Percentiles rank a stretch among this genome's conserved stretches.
phyloP scores from a whole-genome alignment of 139 green algal genomes.

The Trebouxia sp. region DNA sequence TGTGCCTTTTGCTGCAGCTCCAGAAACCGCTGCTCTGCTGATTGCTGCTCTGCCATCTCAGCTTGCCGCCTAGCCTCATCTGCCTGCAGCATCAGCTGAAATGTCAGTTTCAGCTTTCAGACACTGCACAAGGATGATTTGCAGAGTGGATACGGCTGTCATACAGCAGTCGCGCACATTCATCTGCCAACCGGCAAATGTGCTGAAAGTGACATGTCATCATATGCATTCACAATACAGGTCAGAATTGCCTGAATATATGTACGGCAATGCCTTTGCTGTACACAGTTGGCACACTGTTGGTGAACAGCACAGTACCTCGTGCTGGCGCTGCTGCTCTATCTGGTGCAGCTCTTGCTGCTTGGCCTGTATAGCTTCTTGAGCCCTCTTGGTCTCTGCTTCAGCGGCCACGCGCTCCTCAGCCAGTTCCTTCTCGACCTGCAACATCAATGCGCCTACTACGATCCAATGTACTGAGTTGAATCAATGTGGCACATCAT shows the following conservation, averaged over 20 bases:
- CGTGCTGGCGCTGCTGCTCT: slow-evolving; percentile 39
- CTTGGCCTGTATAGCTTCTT: slow-evolving; percentile 55
- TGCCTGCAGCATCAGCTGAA: slow-evolving; percentile 26
- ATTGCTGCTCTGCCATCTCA: slow-evolving; percentile 6
- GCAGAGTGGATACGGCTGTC: too few species aligned
- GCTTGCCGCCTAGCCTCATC: slow-evolving; percentile 28
- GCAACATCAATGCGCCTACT: neutral
- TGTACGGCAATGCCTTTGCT: neutral
- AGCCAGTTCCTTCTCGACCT: slow-evolving; percentile 63
- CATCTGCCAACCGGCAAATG: too few species aligned
- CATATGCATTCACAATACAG: neutral
- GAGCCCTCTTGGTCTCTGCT: slow-evolving; percentile 39
- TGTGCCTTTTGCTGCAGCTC: slow-evolving; percentile 39
- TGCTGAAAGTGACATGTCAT: neutral
- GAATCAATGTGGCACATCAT: too few species aligned
- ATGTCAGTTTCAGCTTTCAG: too few species aligned
- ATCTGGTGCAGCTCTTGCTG: slow-evolving; percentile 54
- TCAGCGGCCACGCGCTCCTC: slow-evolving; percentile 49
- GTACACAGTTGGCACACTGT: neutral
- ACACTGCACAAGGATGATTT: too few species aligned
- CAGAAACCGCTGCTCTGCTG: slow-evolving; percentile 37
- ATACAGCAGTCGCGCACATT: too few species aligned
- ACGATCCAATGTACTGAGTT: neutral
- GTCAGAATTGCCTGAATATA: neutral
- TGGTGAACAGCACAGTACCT: slow-evolving; percentile 29